Percentiles rank a stretch among this genome's conserved stretches.
Conservation (phyloP, 2,329 filamentous ascomycete genomes). For the Shiraia bambusicola region DNA sequence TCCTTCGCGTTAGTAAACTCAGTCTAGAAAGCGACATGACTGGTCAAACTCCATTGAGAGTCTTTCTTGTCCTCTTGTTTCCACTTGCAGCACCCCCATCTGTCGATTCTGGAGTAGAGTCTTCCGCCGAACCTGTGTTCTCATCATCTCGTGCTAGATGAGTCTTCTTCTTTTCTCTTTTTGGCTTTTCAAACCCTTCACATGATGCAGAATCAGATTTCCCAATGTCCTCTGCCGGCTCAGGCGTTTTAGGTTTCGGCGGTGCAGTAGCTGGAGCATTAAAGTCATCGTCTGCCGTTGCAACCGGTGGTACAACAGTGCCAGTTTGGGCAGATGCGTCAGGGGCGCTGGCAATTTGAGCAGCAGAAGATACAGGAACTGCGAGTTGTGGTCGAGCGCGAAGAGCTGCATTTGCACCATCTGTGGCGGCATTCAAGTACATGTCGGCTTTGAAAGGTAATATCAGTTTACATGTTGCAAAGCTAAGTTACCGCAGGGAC, state of each 20-base stretch:
- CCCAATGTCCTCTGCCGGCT: not conserved
- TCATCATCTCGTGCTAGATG: too few relatives aligned
- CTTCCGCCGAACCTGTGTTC: too few relatives aligned
- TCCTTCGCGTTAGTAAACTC: too few relatives aligned
- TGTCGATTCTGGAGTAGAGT: too few relatives aligned
- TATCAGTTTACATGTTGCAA: not conserved
- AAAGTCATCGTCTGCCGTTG: slow-evolving; percentile 17
- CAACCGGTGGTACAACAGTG: slow-evolving; percentile 8
- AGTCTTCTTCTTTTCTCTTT: not conserved
- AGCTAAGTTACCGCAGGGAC: too few relatives aligned
- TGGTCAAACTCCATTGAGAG: too few relatives aligned
- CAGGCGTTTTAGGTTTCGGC: slow-evolving; percentile 9
- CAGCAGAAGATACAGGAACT: slow-evolving; percentile 1
- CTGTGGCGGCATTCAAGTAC: slow-evolving; percentile 10
- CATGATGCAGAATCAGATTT: not conserved
- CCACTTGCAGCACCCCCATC: too few relatives aligned
- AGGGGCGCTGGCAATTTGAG: slow-evolving; percentile 1
- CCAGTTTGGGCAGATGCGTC: slow-evolving; percentile 14
- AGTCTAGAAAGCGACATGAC: too few relatives aligned
- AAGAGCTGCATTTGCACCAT: slow-evolving; percentile 9
- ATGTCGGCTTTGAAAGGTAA: slow-evolving; percentile 6
- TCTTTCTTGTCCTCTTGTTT: too few relatives aligned
- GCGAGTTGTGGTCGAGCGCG: slow-evolving; percentile 7
- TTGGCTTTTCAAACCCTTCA: not conserved
- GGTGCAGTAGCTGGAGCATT: slow-evolving; percentile 20